A percentile compares a stretch with the other conserved stretches of the same genome.
Conservation (phyloP, 2,329 filamentous ascomycete genomes). For the Pyrenochaeta sp. region DNA sequence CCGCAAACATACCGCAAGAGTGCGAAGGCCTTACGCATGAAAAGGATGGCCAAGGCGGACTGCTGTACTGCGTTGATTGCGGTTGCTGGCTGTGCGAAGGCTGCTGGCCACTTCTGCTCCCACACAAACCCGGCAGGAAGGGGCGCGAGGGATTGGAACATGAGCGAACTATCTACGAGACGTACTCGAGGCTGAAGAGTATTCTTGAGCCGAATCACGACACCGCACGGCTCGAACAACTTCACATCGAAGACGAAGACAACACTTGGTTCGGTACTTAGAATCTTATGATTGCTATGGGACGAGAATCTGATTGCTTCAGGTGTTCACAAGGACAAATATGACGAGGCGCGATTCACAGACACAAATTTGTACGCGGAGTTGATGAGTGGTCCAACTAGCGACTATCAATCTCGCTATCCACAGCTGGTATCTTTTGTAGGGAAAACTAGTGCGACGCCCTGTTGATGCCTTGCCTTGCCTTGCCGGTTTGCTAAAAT, state of each 20-base stretch:
- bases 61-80: slow-evolving; percentile 3
- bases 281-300: slow-evolving; percentile 12
- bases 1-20: too few relatives aligned
- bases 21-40: too few relatives aligned
- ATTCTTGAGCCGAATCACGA: slow-evolving; percentile 15
- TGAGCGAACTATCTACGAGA: slow-evolving; percentile 13
- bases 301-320: too few relatives aligned
- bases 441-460: slow-evolving; percentile 51
- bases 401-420: slow-evolving; percentile 21
- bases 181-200: slow-evolving; percentile 5
- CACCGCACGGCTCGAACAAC: background rate
- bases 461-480: too few relatives aligned
- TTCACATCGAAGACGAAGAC: slow-evolving; percentile 25
- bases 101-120: slow-evolving; percentile 6
- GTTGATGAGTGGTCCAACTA: slow-evolving; percentile 14
- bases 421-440: slow-evolving; percentile 52
- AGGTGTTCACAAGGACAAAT: too few relatives aligned
- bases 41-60: too few relatives aligned
- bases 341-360: too few relatives aligned
- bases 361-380: too few relatives aligned
- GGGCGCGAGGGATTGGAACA: slow-evolving; percentile 14
- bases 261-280: slow-evolving; percentile 29
- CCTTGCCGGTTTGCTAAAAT: too few relatives aligned
- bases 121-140: slow-evolving; percentile 3
- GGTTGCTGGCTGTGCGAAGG: slow-evolving; percentile 8